Evolutionary conservation across 208 protist genomes (phyloP), one percentile per base, ranked within the genome.

Genomic region (Leishmania mexicana): DNA sequence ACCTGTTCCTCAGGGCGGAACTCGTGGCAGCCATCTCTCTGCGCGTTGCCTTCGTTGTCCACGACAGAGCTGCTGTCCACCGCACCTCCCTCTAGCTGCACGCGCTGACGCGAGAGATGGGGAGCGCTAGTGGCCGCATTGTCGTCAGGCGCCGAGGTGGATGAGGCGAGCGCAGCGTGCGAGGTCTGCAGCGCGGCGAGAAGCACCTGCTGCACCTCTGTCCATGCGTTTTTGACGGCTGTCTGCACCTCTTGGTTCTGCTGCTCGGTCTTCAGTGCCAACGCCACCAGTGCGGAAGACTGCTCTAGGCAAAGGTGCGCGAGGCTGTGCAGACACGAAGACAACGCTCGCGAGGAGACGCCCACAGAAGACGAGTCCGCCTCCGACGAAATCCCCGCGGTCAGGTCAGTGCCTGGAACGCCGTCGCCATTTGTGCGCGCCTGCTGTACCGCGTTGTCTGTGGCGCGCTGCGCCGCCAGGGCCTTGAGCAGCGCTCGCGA

Each of bases 191-290:
- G 40, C 0, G 83, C 83, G 3, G 42, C 65, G 17, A 86, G 54
- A 49, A 86, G 78, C 42, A 78, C 76, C 57, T 65, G 51, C 67
- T 86, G 83, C 75, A 83, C 83, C 40, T 62, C 83, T 35, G 83
- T 86, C 83, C 83, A 86, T 40, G 83, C 80, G 51, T 79, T 62
- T n/a, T 76, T 86, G 60, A 86, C 83, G 10, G 64, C 75, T 40
- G 49, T n/a, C 83, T 86, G 83, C 78, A 83, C 53, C 65, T 79
- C 78, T 60, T 73, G 74, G 24, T 86, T 78, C 65, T 86, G 73
- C 24, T 78, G 65, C 5, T 75, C 83, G 2, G 83, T 75, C 62
- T 72, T 77, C 75, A 80, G 74, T 13, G 83, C 83, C 53, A 86
- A 68, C 21, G 77, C 83, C 28, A 78, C 83, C 38, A 86, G 62